Evolutionary conservation across 2,329 filamentous ascomycete species (phyloP), one percentile per base, ranked within the genome.

Genomic region (Trichoderma koningiopsis): DNA sequence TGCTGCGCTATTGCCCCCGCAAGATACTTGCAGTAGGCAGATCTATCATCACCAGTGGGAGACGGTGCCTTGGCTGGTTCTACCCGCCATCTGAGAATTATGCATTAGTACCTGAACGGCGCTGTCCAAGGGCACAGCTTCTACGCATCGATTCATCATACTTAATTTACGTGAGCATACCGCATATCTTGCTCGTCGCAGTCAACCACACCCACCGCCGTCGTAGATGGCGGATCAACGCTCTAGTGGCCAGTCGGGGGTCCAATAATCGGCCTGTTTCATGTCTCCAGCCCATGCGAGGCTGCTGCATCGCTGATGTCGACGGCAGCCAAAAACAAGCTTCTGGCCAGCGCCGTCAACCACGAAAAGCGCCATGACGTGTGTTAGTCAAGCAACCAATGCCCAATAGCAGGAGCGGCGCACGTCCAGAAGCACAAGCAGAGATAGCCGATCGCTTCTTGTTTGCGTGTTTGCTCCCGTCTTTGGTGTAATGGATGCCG

Each of bases 241-340:
- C 35, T 43, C n/a, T 67, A 68, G 58, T 22, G 58, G 49, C 58
- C 37, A 37, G 22, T 40, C 10, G 31, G 11, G 14, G 55, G 56
- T 27, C 65, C 66, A 68, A 68, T 68, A 43, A 47, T 35, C n/a
- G 59, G 24, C 16, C 16, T 57, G 49, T 63, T 68, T 62, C 66
- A 68, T 57, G 52, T 63, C 58, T 47, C 66, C 10, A 57, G 35
- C 22, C 33, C 43, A 68, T 61, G 65, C 57, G 65, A 61, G 55
- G 57, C 56, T 61, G 31, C 47, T 29, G 10, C 14, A 59, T 67
- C 64, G 64, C 40, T 52, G 63, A 66, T 66, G 53, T 59, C 53
- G 64, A 67, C 31, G 55, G 64, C 64, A 58, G 27, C 53, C 64
- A 67, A 67, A 67, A 67, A 67, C 64, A 67, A 59, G 64, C 64